phyloP scores from a whole-genome alignment of 371 early-diverging fungal species.

The Mortierella sp. region DNA sequence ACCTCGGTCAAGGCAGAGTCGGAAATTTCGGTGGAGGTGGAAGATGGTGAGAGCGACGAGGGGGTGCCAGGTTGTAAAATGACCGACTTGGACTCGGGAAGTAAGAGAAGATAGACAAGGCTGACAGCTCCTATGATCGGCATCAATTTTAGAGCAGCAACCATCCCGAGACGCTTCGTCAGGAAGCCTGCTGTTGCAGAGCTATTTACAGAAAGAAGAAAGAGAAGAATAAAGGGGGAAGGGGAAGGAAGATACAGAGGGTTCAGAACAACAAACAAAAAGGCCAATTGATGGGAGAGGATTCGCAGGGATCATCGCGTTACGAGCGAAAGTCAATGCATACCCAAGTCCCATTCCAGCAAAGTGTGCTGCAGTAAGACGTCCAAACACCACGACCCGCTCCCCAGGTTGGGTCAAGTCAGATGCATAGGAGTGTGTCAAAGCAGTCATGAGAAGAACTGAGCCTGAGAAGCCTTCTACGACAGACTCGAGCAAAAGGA shows the following conservation, averaged over 20 bases:
- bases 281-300: background rate
- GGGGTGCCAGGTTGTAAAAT: too few relatives aligned
- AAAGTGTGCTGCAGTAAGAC: conserved; percentile 22
- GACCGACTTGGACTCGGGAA: conserved; percentile 29
- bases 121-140: conserved; percentile 6
- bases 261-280: background rate
- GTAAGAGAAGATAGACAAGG: conserved; percentile 14
- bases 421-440: conserved; percentile 28
- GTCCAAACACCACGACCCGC: conserved; percentile 41
- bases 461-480: conserved; percentile 26
- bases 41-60: too few relatives aligned
- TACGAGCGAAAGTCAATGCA: background rate
- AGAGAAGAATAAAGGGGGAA: background rate
- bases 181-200: conserved; percentile 16
- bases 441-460: conserved; percentile 6
- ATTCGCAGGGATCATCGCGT: background rate
- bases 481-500: conserved; percentile 18
- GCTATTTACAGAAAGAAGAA: background rate
- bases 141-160: conserved; percentile 19
- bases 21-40: too few relatives aligned
- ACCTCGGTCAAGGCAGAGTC: background rate
- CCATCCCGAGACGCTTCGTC: conserved; percentile 13
- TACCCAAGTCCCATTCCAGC: conserved; percentile 40
- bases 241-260: background rate
- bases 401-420: conserved; percentile 26